A percentile compares a stretch with the other conserved stretches of the same genome.
phyloP scores from a whole-genome alignment of 202 grass and related monocot species.

The Tripidium arundinaceum region DNA sequence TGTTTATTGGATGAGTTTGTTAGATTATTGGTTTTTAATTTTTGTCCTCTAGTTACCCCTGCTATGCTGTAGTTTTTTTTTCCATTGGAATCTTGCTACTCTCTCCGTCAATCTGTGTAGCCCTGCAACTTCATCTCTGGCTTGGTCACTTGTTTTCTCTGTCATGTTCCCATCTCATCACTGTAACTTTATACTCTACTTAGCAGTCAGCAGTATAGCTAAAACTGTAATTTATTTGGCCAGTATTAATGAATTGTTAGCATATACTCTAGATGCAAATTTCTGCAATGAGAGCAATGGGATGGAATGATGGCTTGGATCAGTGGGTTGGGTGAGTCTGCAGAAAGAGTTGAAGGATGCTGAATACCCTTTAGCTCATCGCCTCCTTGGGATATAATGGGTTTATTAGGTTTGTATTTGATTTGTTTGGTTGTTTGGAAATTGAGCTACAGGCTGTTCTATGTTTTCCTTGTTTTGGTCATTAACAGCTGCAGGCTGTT shows the following conservation, averaged over 20 bases:
- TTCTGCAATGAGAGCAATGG: not conserved
- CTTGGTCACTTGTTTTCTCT: not conserved
- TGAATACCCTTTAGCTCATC: constrained; percentile 11
- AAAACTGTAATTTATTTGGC: not conserved
- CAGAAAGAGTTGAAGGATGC: constrained; percentile 19
- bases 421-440: too few relatives aligned
- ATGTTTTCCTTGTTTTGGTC: too few relatives aligned
- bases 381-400: not conserved
- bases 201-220: not conserved
- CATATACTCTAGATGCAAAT: not conserved
- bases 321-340: constrained; percentile 41
- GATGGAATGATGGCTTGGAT: constrained; percentile 37
- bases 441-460: too few relatives aligned
- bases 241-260: not conserved
- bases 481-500: too few relatives aligned
- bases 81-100: too few relatives aligned
- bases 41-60: too few relatives aligned
- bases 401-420: too few relatives aligned
- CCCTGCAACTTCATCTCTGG: not conserved
- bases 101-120: not conserved
- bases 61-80: too few relatives aligned
- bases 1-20: too few relatives aligned
- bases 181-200: not conserved
- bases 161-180: not conserved
- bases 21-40: too few relatives aligned